Conservation (phyloP, 352 stramenopile species). For the Globisporangium abappressorium region DNA sequence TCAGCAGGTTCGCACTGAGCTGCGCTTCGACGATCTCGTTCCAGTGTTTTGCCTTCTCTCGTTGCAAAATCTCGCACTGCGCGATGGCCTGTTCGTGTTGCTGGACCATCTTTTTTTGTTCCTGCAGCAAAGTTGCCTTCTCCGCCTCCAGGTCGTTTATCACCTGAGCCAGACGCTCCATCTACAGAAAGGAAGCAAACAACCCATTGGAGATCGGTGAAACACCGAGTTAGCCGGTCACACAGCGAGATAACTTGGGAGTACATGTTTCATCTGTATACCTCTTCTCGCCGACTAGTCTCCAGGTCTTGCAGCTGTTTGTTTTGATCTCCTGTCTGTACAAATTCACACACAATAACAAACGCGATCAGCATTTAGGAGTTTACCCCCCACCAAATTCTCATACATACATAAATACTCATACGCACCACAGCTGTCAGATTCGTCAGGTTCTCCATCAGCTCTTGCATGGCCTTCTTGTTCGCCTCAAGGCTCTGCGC, state of each 20-base stretch:
- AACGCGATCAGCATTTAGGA: no score
- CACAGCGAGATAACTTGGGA: background rate
- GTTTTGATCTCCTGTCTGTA: constrained; percentile 57
- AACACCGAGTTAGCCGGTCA: no score
- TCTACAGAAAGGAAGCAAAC: constrained; percentile 13
- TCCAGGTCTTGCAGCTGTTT: constrained; percentile 66
- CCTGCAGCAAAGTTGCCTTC: constrained; percentile 34
- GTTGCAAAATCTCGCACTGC: constrained; percentile 51
- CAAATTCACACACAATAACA: background rate
- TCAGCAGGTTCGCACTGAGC: constrained; percentile 69
- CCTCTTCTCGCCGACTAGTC: constrained; percentile 37
- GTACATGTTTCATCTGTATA: constrained; percentile 9
- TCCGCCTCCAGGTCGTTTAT: constrained; percentile 35
- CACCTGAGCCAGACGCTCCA: constrained; percentile 29
- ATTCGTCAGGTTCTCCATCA: constrained; percentile 66
- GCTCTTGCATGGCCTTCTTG: constrained; percentile 63
- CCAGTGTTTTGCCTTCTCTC: constrained; percentile 63
- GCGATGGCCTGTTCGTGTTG: constrained; percentile 45
- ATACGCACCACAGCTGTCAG: constrained; percentile 51
- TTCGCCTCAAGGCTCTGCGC: constrained; percentile 31
- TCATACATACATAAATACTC: background rate
- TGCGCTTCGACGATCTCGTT: constrained; percentile 72
- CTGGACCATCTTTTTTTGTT: constrained; percentile 36
- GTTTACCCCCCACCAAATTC: background rate
- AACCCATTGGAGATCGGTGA: background rate